Evolutionary conservation across 257 asterid genomes (phyloP).

Genomic region (Galeopsis tetrahit): DNA sequence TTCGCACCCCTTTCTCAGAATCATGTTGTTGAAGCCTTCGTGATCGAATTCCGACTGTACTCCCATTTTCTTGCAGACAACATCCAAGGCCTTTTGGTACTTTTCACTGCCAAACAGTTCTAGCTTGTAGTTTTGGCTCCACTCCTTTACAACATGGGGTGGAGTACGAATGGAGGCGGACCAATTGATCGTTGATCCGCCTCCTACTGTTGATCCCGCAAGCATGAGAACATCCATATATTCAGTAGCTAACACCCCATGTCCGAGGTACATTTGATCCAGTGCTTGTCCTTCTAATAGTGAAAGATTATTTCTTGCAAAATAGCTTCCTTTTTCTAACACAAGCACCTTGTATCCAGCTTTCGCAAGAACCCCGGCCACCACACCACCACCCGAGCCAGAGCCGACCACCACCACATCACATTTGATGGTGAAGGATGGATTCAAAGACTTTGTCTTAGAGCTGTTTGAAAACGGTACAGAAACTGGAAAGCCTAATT

Average conservation of each 20-base stretch:
- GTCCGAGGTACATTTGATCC: conserved; percentile 78
- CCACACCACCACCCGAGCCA: conserved; percentile 92
- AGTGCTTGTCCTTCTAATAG: conserved; percentile 73
- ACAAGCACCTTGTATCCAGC: conserved; percentile 81
- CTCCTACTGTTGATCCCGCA: conserved; percentile 91
- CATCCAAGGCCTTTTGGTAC: conserved; percentile 62
- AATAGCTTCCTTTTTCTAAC: conserved; percentile 76
- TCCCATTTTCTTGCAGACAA: conserved; percentile 73
- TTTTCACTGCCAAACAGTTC: conserved; percentile 51
- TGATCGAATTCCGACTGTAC: conserved; percentile 58
- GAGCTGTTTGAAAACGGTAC: conserved; percentile 2
- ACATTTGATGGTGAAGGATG: conserved; percentile 55
- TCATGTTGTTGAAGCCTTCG: conserved; percentile 75
- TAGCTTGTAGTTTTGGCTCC: conserved; percentile 53
- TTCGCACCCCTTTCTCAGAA: conserved; percentile 79
- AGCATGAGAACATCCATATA: conserved; percentile 62
- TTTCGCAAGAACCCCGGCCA: conserved; percentile 81
- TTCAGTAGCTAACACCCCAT: conserved; percentile 53
- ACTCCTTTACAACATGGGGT: conserved; percentile 64
- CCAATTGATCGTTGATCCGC: conserved; percentile 90
- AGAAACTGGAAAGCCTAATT: conserved; percentile 55
- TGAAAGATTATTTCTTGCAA: conserved; percentile 52
- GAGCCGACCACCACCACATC: conserved; percentile 89
- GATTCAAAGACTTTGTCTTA: conserved; percentile 20
- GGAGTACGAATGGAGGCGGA: conserved; percentile 83